Conservation (phyloP, 768 basidiomycete genomes). For the Russula sp. region DNA sequence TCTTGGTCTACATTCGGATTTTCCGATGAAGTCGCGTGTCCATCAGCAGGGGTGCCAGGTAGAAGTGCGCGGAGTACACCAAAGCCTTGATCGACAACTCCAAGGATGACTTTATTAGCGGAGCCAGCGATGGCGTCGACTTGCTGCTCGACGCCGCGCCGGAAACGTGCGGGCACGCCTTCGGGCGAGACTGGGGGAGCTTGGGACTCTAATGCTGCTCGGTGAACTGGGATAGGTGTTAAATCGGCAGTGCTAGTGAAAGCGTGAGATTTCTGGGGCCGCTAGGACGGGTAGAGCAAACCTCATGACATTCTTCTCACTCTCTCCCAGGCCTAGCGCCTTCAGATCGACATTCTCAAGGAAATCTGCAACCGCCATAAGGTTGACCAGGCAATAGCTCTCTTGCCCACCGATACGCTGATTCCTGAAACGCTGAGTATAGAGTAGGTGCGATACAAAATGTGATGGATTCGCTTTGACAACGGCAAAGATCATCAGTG, state of each 20-base stretch:
- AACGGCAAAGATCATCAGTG: conserved; percentile 89
- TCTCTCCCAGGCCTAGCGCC: conserved; percentile 55
- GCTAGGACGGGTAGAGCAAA: conserved; percentile 27
- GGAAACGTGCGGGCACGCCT: conserved; percentile 50
- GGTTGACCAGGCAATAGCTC: conserved; percentile 88
- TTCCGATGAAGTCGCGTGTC: conserved; percentile 20
- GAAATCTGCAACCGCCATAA: conserved; percentile 94
- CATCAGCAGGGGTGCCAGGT: conserved; percentile 37
- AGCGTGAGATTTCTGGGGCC: neutral
- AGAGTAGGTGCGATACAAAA: conserved; percentile 65
- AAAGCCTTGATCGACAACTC: conserved; percentile 88
- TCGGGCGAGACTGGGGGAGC: conserved; percentile 41
- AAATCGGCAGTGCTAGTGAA: conserved; percentile 63
- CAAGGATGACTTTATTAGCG: conserved; percentile 70
- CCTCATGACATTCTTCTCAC: conserved; percentile 53
- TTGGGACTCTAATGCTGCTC: conserved; percentile 42
- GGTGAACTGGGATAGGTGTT: conserved; percentile 69
- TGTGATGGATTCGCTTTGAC: conserved; percentile 88
- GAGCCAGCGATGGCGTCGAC: conserved; percentile 77
- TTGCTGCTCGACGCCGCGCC: conserved; percentile 72
- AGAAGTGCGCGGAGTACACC: conserved; percentile 78
- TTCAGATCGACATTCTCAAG: conserved; percentile 90
- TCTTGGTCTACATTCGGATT: conserved; percentile 25
- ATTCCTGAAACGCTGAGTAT: conserved; percentile 55
- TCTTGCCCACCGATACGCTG: conserved; percentile 70